Percentiles rank a stretch among this genome's conserved stretches.
Evolutionary conservation across 2,329 filamentous ascomycete genomes (phyloP).

Genomic region (Calonectria crousiana): DNA sequence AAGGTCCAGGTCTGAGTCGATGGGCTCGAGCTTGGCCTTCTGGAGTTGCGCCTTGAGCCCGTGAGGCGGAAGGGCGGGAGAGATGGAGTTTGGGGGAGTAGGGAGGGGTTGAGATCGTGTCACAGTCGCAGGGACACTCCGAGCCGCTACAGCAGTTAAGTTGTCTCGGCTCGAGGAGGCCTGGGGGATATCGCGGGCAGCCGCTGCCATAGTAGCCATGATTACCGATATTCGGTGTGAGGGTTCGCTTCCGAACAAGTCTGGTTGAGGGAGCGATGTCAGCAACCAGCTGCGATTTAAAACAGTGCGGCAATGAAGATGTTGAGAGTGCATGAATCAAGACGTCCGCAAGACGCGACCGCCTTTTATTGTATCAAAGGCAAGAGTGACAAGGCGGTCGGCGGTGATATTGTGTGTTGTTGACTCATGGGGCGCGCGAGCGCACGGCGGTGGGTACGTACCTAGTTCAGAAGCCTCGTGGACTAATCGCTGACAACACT

Average conservation of each 20-base stretch:
- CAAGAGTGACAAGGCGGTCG: slow-evolving; percentile 25
- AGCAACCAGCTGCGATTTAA: slow-evolving; percentile 27
- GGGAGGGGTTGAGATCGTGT: slow-evolving; percentile 76
- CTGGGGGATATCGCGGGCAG: slow-evolving; percentile 76
- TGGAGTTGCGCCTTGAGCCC: slow-evolving; percentile 78
- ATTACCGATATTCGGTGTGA: slow-evolving; percentile 54
- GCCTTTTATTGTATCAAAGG: slow-evolving; percentile 7
- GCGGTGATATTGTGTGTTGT: slow-evolving; percentile 30
- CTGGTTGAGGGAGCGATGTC: slow-evolving; percentile 45
- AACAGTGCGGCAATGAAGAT: neutral
- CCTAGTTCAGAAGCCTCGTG: slow-evolving; percentile 47
- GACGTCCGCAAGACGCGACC: slow-evolving; percentile 25
- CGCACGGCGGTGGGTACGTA: slow-evolving; percentile 43
- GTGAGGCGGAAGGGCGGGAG: slow-evolving; percentile 85
- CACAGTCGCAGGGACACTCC: slow-evolving; percentile 71
- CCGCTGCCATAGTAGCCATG: slow-evolving; percentile 75
- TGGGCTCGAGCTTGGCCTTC: slow-evolving; percentile 69
- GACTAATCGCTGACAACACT: slow-evolving; percentile 42
- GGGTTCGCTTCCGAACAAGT: slow-evolving; percentile 60
- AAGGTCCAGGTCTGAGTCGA: slow-evolving; percentile 91
- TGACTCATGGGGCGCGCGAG: slow-evolving; percentile 38
- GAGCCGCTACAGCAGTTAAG: slow-evolving; percentile 79
- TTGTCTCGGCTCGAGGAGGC: slow-evolving; percentile 74
- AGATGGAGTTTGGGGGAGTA: slow-evolving; percentile 96
- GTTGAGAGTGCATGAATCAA: neutral